Percentiles rank a stretch among this genome's conserved stretches.
Evolutionary conservation across 202 grass and related monocot species (phyloP).

Genomic region (Schoenoplectus triqueter): DNA sequence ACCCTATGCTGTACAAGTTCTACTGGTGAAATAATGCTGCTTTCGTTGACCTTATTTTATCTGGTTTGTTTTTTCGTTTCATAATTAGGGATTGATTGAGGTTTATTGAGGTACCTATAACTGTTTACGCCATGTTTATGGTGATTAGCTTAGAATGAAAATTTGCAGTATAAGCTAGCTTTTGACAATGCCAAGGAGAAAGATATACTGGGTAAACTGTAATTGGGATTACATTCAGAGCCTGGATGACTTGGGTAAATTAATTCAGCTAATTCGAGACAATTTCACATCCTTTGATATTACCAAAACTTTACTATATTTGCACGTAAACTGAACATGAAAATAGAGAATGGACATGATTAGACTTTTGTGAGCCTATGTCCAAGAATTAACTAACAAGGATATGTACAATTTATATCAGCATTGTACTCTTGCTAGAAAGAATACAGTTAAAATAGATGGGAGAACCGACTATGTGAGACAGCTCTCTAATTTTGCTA

Average conservation of each 20-base stretch:
- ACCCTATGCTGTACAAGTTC: not conserved
- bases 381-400: not conserved
- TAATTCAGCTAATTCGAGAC: constrained; percentile 6
- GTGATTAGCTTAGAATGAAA: constrained; percentile 14
- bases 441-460: not conserved
- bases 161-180: not conserved
- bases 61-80: constrained; percentile 3
- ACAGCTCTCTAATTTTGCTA: not conserved
- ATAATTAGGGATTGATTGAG: constrained; percentile 11
- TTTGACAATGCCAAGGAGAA: not conserved
- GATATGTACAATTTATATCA: constrained; percentile 4
- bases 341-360: not conserved
- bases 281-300: not conserved
- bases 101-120: not conserved
- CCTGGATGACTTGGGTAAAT: not conserved
- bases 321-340: not conserved
- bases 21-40: not conserved
- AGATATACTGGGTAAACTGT: not conserved
- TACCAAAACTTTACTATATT: not conserved
- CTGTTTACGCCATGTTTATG: not conserved
- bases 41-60: constrained; percentile 11
- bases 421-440: not conserved
- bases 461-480: not conserved
- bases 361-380: not conserved
- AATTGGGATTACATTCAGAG: not conserved